These are phyloP conservation scores for Triticum dicoccoides DNA, from an alignment of 176 grass and related monocot species.

Conservation along the genomic window DNA sequence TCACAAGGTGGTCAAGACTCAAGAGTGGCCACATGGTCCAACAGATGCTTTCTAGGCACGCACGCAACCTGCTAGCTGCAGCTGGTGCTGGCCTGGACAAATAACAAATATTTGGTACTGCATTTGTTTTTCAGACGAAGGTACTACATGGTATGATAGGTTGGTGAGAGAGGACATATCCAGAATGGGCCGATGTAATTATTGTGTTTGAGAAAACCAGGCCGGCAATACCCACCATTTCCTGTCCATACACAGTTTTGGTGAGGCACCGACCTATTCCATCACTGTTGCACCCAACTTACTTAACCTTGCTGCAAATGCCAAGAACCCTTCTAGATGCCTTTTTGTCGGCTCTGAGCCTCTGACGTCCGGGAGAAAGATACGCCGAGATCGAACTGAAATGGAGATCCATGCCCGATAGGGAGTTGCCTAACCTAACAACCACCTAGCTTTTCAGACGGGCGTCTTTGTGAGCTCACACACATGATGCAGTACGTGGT, in stretches of 20 bases:
- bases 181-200: not conserved
- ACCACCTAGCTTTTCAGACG: not conserved
- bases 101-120: not conserved
- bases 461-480: not conserved
- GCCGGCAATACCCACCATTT: no score
- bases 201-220: not conserved
- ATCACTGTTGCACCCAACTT: not conserved
- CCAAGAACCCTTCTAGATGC: conserved; percentile 40
- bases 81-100: not conserved
- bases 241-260: no score
- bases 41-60: not conserved
- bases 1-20: not conserved
- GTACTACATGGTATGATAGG: not conserved
- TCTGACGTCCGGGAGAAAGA: not conserved
- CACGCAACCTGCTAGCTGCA: not conserved
- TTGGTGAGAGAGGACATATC: conserved; percentile 4
- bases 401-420: not conserved
- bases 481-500: not conserved
- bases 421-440: not conserved
- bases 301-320: no score
- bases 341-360: not conserved
- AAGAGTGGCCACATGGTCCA: not conserved
- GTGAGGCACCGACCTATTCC: not conserved
- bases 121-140: no score
- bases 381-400: not conserved